Percentiles rank a stretch among this genome's conserved stretches.
phyloP scores from a whole-genome alignment of 495 filamentous ascomycete species.

The Neurospora sp. region DNA sequence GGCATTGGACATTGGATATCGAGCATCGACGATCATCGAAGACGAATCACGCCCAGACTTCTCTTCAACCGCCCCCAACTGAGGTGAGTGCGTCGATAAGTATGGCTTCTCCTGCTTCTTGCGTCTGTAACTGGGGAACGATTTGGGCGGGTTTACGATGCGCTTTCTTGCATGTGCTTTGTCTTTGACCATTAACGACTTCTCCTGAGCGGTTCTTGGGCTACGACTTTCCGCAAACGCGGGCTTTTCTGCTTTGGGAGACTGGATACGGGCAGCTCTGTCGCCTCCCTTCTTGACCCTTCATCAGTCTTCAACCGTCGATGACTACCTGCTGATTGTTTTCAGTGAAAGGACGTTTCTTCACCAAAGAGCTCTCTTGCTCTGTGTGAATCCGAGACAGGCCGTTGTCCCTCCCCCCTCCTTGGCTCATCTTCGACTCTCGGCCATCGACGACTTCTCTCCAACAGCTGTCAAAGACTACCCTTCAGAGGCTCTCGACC shows the following conservation, averaged over 20 bases:
- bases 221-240: too few species aligned
- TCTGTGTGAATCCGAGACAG: not conserved
- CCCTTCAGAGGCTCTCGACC: not conserved
- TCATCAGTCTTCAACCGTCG: not conserved
- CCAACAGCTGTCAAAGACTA: too few species aligned
- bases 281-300: fast-evolving
- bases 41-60: not conserved
- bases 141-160: fast-evolving
- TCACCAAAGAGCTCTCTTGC: not conserved
- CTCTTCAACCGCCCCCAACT: fast-evolving
- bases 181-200: too few species aligned
- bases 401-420: not conserved
- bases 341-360: not conserved
- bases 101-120: too few species aligned
- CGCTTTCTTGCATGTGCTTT: too few species aligned
- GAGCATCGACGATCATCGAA: not conserved
- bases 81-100: too few species aligned
- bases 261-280: not conserved
- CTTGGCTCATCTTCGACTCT: not conserved
- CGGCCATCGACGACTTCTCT: not conserved
- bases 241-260: too few species aligned
- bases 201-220: too few species aligned
- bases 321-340: not conserved
- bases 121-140: too few species aligned
- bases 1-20: not conserved